Evolutionary conservation across 2,329 filamentous ascomycete species (phyloP), one percentile per base, ranked within the genome.

Genomic region (Pseudonectria buxi): DNA sequence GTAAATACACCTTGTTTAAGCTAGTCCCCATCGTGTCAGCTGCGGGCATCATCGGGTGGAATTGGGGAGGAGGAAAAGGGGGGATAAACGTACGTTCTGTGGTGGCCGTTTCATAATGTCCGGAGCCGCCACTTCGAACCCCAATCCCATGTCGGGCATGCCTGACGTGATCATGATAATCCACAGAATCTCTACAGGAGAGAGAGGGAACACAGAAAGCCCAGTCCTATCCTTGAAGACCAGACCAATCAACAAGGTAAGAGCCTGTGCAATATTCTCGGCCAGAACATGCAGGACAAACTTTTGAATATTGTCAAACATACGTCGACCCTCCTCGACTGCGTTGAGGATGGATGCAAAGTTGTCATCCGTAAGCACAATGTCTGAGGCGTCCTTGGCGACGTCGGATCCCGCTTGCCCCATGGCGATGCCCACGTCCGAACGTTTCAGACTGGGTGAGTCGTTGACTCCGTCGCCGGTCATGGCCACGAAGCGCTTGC

Each of bases 141-240:
- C 81, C 3, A 86, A 68, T 40, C 81, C 83, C 78, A 86, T 85
- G 43, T 85, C 83, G 4, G 82, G 81, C 51, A 86, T 69, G 32
- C 76, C 78, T 24, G 79, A 84, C 1, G 83, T 86, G 36, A 86
- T 72, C 81, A 86, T 86, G 50, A 86, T 86, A 42, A 87, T 79
- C 82, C 81, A 86, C 28, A 86, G 67, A 43, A 86, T 83, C 46
- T 86, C 76, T n/a, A 86, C 78, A 0, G 82, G 82, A 0, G 80
- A 69, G 11, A 86, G 68, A 0, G 81, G 81, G 52, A 86, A 86
- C 5, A 86, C 80, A 0, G 81, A 85, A 15, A 83, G 60, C 2
- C 70, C 65, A 11, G 64, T 65, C 4, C 55, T 47, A 43, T 86
- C 82, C 59, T 86, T 85, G 63, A 86, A 85, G 0, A 66, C 76